Base-by-base conservation (phyloP, 169 alveolate species). In the Cryptosporidium sp. region DNA sequence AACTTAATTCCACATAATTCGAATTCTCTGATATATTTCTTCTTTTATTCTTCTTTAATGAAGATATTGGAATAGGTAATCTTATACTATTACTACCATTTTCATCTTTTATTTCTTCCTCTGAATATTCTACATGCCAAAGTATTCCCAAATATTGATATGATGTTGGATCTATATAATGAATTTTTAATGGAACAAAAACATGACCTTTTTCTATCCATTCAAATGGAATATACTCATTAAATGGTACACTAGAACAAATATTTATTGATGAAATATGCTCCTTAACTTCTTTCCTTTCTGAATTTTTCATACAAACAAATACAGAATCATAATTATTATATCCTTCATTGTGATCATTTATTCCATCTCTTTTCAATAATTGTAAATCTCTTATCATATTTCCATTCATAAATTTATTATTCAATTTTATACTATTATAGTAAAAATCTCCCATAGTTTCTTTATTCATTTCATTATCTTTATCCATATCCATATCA, bases 71-170 rank as follows among this genome's bases (percentile, higher is more conserved):
- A 60, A 35, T 33, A 9, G 72, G 68, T 31, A 80, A 29, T 62
- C 68, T 62, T 12, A 62, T 29, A 12, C n/a, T n/a, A 33, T 35
- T 48, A n/a, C 7, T 23, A n/a, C 37, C 53, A 26, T 0, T 7
- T 42, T 42, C 48, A 42, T 42, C 16, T 9, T 39, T 42, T 9
- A 8, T 16, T 37, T 9, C 62, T 12, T 44, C 26, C 14, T 75
- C 73, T 16, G 73, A 45, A 48, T 62, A 80, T 5, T 80, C 89
- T 8, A 80, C 75, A 62, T 80, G 89, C 89, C 89, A 80, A 35
- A 80, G 68, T 29, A 80, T 62, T 10, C 89, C 89, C 42, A 80
- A 45, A 62, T 62, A 80, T 29, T 80, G 89, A 80, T 80, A 80
- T 2, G 89, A 62, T 39, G 75, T 62, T 23, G 89, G 75, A 44